Evolutionary conservation across 1,139 yeast genomes (phyloP).

Genomic region (Citeromyces siamensis): DNA sequence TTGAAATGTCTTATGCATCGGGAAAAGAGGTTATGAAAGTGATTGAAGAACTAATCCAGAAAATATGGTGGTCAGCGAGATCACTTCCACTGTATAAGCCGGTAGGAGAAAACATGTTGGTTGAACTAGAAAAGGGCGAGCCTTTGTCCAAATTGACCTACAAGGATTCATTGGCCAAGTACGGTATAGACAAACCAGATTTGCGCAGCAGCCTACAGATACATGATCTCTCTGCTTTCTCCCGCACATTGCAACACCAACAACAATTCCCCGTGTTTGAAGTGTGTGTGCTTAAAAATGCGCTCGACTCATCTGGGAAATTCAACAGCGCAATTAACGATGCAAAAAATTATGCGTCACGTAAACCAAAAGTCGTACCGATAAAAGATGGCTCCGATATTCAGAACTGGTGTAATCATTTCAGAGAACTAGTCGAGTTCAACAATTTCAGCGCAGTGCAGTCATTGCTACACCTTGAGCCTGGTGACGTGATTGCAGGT

Average conservation of each 20-base stretch:
- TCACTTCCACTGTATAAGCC: slow-evolving; percentile 24
- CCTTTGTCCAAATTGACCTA: slow-evolving; percentile 42
- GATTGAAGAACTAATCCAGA: slow-evolving; percentile 43
- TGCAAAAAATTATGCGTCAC: slow-evolving; percentile 32
- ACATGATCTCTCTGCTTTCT: slow-evolving; percentile 29
- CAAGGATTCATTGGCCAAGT: slow-evolving; percentile 52
- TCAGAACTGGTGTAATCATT: slow-evolving; percentile 28
- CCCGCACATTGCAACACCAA: slow-evolving; percentile 21
- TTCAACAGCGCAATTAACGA: slow-evolving; percentile 26
- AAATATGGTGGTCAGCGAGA: slow-evolving; percentile 43
- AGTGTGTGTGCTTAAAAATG: slow-evolving; percentile 48
- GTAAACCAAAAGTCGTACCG: slow-evolving; percentile 48
- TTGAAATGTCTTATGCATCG: slow-evolving; percentile 82
- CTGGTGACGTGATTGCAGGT: slow-evolving; percentile 70
- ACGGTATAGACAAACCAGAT: slow-evolving; percentile 95
- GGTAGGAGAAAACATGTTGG: slow-evolving; percentile 14
- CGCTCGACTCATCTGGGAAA: slow-evolving; percentile 10
- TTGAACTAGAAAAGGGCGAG: slow-evolving; percentile 14
- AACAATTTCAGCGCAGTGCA: slow-evolving; percentile 20
- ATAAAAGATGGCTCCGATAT: slow-evolving; percentile 28
- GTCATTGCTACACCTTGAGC: slow-evolving; percentile 25
- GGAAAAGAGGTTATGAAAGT: slow-evolving; percentile 55
- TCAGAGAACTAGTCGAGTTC: slow-evolving; percentile 20
- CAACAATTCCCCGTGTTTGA: slow-evolving; percentile 55
- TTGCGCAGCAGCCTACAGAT: slow-evolving; percentile 51